phyloP scores from a whole-genome alignment of 495 filamentous ascomycete species.

The Penicillium herquei region DNA sequence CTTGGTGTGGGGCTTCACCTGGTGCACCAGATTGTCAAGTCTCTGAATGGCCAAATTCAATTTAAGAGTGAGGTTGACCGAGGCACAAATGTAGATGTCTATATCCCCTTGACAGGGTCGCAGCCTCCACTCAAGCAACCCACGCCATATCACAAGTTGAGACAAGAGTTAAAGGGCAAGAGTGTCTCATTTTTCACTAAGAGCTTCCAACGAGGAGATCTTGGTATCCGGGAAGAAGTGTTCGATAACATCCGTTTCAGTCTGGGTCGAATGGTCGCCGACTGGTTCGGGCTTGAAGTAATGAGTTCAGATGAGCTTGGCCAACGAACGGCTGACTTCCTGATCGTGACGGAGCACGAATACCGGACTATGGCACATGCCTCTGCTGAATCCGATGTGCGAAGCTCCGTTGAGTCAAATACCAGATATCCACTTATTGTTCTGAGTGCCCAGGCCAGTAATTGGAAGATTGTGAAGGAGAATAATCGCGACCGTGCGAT shows the following conservation, averaged over 20 bases:
- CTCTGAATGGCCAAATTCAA: conserved; percentile 58
- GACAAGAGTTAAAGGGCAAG: conserved; percentile 18
- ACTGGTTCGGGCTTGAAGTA: conserved; percentile 34
- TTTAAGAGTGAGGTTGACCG: conserved; percentile 54
- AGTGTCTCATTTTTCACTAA: conserved; percentile 23
- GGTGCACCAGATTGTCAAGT: conserved; percentile 61
- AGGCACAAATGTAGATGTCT: conserved; percentile 60
- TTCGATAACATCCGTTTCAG: conserved; percentile 16
- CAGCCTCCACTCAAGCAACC: neutral
- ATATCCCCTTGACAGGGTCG: conserved; percentile 14
- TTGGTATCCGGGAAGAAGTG: conserved; percentile 11
- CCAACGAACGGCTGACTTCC: conserved; percentile 12
- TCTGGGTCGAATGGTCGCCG: conserved; percentile 20
- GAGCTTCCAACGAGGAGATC: conserved; percentile 13
- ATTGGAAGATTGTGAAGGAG: conserved; percentile 19
- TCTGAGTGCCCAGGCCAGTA: conserved; percentile 16
- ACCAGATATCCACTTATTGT: conserved; percentile 19
- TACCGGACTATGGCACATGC: conserved; percentile 11
- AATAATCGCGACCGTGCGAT: conserved; percentile 15
- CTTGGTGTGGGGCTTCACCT: conserved; percentile 71
- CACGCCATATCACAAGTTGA: conserved; percentile 8
- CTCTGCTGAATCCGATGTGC: conserved; percentile 5
- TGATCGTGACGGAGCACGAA: conserved; percentile 24
- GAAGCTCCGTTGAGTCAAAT: conserved; percentile 10
- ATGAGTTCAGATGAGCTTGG: conserved; percentile 28